Conservation (phyloP, 139 green algal genomes). For the Chlamydomonas sphaeroides region DNA sequence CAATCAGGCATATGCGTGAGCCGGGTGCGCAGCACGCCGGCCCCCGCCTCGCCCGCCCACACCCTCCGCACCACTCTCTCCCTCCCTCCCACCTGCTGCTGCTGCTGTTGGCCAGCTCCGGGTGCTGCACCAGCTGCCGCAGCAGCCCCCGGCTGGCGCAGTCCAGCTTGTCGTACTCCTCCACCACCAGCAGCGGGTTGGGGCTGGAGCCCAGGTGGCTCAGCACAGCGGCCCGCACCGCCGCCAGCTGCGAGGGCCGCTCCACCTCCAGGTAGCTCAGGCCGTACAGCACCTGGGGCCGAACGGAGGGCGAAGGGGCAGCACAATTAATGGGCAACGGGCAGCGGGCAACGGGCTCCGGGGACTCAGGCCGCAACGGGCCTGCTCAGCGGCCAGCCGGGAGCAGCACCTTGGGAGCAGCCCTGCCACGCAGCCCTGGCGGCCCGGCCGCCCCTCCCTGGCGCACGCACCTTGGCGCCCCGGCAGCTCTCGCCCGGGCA, state of each 20-base stretch:
- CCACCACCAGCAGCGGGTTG: slow-evolving; percentile 89
- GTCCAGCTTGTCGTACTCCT: slow-evolving; percentile 98
- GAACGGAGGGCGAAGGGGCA: no score
- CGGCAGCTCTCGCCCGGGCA: slow-evolving; percentile 50
- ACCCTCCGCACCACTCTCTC: no score
- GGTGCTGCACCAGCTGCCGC: slow-evolving; percentile 79
- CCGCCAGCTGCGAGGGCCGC: slow-evolving; percentile 63
- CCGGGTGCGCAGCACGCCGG: no score
- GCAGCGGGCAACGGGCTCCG: no score
- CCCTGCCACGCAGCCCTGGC: no score
- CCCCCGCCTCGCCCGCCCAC: no score
- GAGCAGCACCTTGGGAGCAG: no score
- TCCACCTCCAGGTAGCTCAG: slow-evolving; percentile 78
- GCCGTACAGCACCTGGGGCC: slow-evolving; percentile 84
- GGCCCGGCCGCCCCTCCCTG: no score
- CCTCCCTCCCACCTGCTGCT: slow-evolving; percentile 60
- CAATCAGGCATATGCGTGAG: no score
- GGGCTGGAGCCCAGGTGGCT: slow-evolving; percentile 62
- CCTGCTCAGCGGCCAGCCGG: no score
- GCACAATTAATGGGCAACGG: no score
- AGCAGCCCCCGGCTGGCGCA: slow-evolving; percentile 79
- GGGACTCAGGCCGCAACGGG: no score
- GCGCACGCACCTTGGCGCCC: slow-evolving; percentile 43
- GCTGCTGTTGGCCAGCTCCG: slow-evolving; percentile 66
- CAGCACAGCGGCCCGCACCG: slow-evolving; percentile 65